Evolutionary conservation across 805 yeast genomes (phyloP), one percentile per base, ranked within the genome.

Genomic region (Ogataea methanolica): DNA sequence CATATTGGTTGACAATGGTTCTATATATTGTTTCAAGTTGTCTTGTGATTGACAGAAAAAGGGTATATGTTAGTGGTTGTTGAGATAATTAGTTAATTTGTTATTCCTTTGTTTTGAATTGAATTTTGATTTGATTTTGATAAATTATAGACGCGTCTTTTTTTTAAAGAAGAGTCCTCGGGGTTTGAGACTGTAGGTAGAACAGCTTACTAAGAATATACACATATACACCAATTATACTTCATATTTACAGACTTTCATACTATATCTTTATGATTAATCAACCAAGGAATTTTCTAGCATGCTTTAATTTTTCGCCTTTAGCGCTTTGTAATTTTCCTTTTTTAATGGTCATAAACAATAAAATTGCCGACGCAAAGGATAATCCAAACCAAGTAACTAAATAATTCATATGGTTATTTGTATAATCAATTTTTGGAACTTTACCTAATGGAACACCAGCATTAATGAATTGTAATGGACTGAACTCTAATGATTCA

Each of bases 361-460:
- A 73, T 67, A 89, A 77, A 33, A 85, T 79, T 0, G 90, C 58
- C 35, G 96, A 85, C 36, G 88, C 78, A 37, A 86, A 58, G 2
- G 90, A 81, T 39, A 92, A 76, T 0, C 97, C 96, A 64, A 88
- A 92, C 99, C 99, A 94, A 0, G 99, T 94, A 19, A 89, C 80
- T 60, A 94, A 70, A 64, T 94, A 94, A 65, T 92, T 96, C 65
- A 91, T 68, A 62, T 94, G 99, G 61, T 90, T 89, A 65, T 94
- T 94, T 51, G 85, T 82, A 61, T 88, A 76, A 55, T 83, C 91
- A 33, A 92, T 79, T 56, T 80, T 80, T n/a, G 97, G 91, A 8
- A 73, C 68, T 46, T 85, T 82, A 1, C 96, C 99, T 11, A 94
- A 64, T 11, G 99, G 99, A 6, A 92, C 92, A 45, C 99, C 99